phyloP scores from a whole-genome alignment of 495 filamentous ascomycete species.

The Friedmanniomyces simplex region DNA sequence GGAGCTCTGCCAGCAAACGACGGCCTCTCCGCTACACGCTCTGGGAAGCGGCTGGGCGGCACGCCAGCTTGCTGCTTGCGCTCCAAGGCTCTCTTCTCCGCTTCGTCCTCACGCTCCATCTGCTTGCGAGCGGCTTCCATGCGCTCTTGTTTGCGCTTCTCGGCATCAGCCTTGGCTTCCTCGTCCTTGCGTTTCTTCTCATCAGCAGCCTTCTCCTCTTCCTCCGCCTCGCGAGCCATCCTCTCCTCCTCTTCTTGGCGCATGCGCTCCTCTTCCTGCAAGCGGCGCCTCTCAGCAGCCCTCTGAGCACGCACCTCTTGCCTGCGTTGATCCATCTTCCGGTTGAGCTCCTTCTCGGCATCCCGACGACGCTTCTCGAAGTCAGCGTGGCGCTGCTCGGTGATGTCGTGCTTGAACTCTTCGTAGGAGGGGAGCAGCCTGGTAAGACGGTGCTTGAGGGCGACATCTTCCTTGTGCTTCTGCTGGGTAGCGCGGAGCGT shows the following conservation, averaged over 20 bases:
- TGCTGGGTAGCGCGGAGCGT: slow-evolving; percentile 66
- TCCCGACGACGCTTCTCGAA: slow-evolving; percentile 86
- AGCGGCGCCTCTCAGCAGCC: slow-evolving; percentile 65
- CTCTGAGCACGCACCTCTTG: slow-evolving; percentile 72
- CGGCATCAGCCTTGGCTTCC: slow-evolving; percentile 72
- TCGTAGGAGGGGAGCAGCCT: slow-evolving; percentile 74
- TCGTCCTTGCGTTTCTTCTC: slow-evolving; percentile 51
- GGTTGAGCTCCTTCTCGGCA: slow-evolving; percentile 81
- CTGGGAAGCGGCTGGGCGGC: slow-evolving; percentile 34
- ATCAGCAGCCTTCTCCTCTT: slow-evolving; percentile 63
- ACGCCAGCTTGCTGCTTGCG: slow-evolving; percentile 13
- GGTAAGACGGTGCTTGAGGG: slow-evolving; percentile 80
- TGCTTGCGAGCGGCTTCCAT: slow-evolving; percentile 50
- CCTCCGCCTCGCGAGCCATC: slow-evolving; percentile 65
- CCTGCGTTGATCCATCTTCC: slow-evolving; percentile 73
- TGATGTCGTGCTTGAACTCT: slow-evolving; percentile 65
- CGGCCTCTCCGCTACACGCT: slow-evolving; percentile 25
- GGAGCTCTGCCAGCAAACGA: slow-evolving; percentile 16
- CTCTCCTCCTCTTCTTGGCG: slow-evolving; percentile 78
- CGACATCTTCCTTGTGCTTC: slow-evolving; percentile 83
- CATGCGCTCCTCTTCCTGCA: slow-evolving; percentile 66
- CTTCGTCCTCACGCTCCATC: slow-evolving; percentile 59
- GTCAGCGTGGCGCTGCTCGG: slow-evolving; percentile 79
- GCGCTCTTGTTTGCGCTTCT: slow-evolving; percentile 59
- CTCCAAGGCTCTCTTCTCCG: slow-evolving; percentile 32